Evolutionary conservation across 352 stramenopile species (phyloP).

Genomic region (Globisporangium abappressorium): DNA sequence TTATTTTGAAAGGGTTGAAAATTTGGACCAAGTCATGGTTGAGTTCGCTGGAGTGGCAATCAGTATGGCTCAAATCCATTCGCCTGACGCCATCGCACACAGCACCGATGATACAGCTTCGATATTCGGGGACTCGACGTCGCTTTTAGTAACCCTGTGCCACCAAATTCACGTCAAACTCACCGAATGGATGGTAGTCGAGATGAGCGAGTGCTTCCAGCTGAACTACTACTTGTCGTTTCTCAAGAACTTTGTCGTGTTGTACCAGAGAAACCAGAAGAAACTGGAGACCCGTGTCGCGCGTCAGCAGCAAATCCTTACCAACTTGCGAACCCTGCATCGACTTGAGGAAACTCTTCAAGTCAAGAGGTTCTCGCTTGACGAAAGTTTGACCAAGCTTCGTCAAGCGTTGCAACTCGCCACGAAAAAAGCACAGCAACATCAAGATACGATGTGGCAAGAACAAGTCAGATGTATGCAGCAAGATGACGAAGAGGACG

Average conservation of each 20-base stretch:
- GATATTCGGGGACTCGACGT: neutral
- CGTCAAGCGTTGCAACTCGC: neutral
- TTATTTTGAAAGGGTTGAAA: conserved; percentile 3
- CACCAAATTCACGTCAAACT: conserved; percentile 10
- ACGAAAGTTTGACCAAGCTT: neutral
- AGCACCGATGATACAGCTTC: neutral
- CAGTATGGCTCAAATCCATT: neutral
- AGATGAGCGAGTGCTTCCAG: conserved; percentile 9
- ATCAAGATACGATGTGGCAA: neutral
- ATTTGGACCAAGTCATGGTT: neutral
- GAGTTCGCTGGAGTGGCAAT: conserved; percentile 11
- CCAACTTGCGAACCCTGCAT: neutral
- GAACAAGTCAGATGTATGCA: conserved; percentile 1
- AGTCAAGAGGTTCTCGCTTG: neutral
- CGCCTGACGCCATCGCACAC: neutral
- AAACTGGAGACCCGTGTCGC: neutral
- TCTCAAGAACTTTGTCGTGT: conserved; percentile 17
- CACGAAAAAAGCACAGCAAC: neutral
- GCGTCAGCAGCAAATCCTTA: neutral
- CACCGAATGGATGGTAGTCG: neutral
- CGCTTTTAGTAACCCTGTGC: neutral
- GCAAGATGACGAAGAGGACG: neutral
- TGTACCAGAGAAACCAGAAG: neutral
- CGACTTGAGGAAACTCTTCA: neutral
- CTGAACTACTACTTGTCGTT: conserved; percentile 17